Evolutionary conservation across 2,329 filamentous ascomycete genomes (phyloP), one percentile per base, ranked within the genome.

Genomic region (Sphaerulina musiva): DNA sequence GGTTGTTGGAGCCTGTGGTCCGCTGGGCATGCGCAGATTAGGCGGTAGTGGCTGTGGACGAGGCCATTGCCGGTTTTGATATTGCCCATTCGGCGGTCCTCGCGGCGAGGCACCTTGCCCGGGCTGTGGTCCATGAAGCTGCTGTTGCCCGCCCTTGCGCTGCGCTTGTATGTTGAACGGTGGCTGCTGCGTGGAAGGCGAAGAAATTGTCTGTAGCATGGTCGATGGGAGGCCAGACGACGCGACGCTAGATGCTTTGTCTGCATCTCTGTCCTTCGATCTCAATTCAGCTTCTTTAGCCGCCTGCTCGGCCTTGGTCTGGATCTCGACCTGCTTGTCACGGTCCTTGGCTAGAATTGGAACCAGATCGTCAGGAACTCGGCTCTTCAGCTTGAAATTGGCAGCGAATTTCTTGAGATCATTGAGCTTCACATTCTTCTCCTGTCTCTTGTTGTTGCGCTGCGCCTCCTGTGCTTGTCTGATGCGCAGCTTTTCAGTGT

Each of bases 301-400:
- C 61, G 92, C 86, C 66, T 83, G 82, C 57, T 88, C 83, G 1
- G 89, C 89, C 71, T 91, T 95, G 64, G 90, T 86, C 66, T 95
- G 86, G 59, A 98, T 97, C 67, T 91, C 84, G 66, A 90, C 84
- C 72, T 97, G 93, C 74, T 96, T 98, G 44, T 77, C 80, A n/a
- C 90, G 90, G 68, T 98, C 93, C 70, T 97, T 98, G 55, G 93
- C 92, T 57, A 98, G 86, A 62, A 98, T 98, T 1, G 89, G 86
- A 29, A 98, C 90, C 36, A 98, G 74, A 70, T 98, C 93, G 48
- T 82, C 84, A 1, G 93, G 93, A 9, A 98, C 90, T 5, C 91
- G 90, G 2, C 92, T 96, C 47, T 87, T 86, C 14, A 98, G 80
- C 74, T 97, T 97, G 78, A 98, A 98, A 68, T 82, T 93, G 62